These are phyloP conservation scores for Bigelowiella natans DNA, from an alignment of 78 protist species.

Conservation along the genomic window DNA sequence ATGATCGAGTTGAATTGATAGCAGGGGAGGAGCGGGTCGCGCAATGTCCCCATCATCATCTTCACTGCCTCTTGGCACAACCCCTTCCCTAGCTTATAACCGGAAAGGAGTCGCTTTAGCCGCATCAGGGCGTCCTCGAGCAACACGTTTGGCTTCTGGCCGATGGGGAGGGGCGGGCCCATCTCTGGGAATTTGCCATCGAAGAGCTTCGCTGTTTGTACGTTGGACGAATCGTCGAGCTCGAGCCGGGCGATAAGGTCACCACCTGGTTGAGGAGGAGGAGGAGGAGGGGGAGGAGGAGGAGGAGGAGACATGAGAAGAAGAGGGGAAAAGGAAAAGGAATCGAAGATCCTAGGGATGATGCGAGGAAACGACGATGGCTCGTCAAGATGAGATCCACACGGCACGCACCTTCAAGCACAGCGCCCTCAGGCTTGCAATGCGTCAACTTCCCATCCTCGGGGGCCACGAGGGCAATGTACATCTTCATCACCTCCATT, in stretches of 20 bases:
- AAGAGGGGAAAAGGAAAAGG: no score
- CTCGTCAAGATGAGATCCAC: no score
- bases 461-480: not conserved
- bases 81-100: not conserved
- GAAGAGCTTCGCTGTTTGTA: not conserved
- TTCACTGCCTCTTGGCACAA: not conserved
- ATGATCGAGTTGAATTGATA: not conserved
- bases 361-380: no score
- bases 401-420: no score
- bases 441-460: not conserved
- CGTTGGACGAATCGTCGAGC: not conserved
- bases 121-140: not conserved
- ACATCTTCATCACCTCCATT: conserved; percentile 8
- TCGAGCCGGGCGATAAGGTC: not conserved
- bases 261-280: no score
- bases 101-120: not conserved
- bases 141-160: not conserved
- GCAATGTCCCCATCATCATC: not conserved
- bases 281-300: no score
- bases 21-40: not conserved
- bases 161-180: not conserved
- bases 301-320: no score
- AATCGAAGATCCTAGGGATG: no score
- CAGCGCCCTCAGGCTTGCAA: no score
- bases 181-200: not conserved